Conservation (phyloP, 208 protist species). For the Trypanosoma platydactyli region DNA sequence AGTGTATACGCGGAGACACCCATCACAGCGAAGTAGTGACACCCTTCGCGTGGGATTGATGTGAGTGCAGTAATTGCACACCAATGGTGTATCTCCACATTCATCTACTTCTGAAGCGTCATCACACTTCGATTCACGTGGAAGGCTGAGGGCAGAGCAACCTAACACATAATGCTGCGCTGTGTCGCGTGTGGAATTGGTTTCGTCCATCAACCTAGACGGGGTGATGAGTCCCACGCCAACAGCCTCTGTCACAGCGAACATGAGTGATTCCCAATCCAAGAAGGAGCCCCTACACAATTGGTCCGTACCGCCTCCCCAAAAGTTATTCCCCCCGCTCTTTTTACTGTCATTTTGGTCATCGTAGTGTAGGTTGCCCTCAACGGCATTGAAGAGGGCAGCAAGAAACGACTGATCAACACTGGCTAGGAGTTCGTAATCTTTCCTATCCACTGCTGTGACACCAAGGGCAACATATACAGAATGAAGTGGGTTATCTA, state of each 20-base stretch:
- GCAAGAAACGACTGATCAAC: conserved; percentile 3
- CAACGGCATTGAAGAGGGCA: not conserved
- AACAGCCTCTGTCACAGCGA: not conserved
- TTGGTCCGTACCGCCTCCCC: not conserved
- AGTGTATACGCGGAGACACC: not conserved
- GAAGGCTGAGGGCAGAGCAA: too few species aligned
- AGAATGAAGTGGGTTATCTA: not conserved
- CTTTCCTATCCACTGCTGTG: not conserved
- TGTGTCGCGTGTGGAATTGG: too few species aligned
- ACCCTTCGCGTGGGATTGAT: not conserved
- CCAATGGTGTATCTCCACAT: not conserved
- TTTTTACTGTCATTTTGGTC: not conserved
- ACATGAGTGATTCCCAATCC: not conserved
- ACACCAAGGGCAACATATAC: not conserved
- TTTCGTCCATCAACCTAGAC: too few species aligned
- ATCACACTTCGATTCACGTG: too few species aligned
- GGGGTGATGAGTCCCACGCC: not conserved
- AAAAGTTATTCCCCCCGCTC: not conserved
- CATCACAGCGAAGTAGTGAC: not conserved
- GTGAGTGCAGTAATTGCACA: not conserved
- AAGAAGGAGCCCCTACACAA: not conserved
- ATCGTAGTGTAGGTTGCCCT: not conserved
- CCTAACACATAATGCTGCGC: too few species aligned
- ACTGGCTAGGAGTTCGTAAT: conserved; percentile 4
- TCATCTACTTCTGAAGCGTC: too few species aligned